A percentile compares a stretch with the other conserved stretches of the same genome.
phyloP scores from a whole-genome alignment of 108 stramenopile genomes.

The Craspedostauros australis region DNA sequence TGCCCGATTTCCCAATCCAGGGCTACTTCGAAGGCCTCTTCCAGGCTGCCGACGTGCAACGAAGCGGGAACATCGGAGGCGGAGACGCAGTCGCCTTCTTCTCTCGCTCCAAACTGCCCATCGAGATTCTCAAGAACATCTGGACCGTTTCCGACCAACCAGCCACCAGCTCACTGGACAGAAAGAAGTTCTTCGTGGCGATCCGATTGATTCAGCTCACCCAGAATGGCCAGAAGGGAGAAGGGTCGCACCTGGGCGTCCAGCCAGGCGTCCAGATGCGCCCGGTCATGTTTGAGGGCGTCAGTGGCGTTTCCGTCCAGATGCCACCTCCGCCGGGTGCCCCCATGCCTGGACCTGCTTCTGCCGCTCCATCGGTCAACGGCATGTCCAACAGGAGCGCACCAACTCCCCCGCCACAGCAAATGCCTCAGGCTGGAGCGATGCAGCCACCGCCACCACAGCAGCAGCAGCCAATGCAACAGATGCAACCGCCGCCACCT shows the following conservation, averaged over 20 bases:
- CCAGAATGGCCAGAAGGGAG: conserved; percentile 71
- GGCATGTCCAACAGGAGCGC: not conserved
- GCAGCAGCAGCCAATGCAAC: conserved; percentile 14
- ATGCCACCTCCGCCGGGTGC: conserved; percentile 19
- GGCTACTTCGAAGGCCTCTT: conserved; percentile 83
- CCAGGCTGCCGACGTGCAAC: conserved; percentile 55
- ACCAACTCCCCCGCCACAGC: not conserved
- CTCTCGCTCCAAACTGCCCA: conserved; percentile 71
- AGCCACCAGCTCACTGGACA: conserved; percentile 58
- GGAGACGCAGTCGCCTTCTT: conserved; percentile 84
- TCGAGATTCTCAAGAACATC: conserved; percentile 75
- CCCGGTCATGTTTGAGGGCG: conserved; percentile 66
- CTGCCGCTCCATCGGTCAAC: conserved; percentile 1
- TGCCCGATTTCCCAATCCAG: conserved; percentile 24
- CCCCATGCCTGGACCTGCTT: conserved; percentile 3
- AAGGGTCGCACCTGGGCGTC: conserved; percentile 46
- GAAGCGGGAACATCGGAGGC: conserved; percentile 59
- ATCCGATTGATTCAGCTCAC: conserved; percentile 76
- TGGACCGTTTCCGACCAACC: conserved; percentile 80
- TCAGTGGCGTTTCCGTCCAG: conserved; percentile 35
- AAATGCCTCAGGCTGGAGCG: not conserved
- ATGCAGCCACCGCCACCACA: conserved; percentile 9
- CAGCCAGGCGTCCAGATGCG: conserved; percentile 38
- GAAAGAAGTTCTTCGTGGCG: conserved; percentile 63
- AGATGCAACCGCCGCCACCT: conserved; percentile 6